phyloP scores from a whole-genome alignment of 106 monocot species.

The Chionographis japonica region DNA sequence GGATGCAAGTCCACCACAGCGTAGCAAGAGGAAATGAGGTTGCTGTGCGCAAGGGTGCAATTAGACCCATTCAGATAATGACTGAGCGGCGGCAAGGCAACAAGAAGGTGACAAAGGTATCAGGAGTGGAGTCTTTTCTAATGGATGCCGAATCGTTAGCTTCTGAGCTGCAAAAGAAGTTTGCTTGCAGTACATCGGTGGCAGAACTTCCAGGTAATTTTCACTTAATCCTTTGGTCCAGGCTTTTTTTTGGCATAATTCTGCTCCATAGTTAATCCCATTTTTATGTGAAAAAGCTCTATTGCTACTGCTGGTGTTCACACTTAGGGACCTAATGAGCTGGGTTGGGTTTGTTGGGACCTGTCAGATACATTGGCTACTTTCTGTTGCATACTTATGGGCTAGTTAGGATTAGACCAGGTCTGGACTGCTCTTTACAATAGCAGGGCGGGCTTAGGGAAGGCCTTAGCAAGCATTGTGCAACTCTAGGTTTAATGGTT shows the following conservation, averaged over 20 bases:
- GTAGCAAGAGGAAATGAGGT: constrained; percentile 63
- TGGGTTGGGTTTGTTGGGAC: too few relatives aligned
- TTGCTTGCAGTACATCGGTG: constrained; percentile 93
- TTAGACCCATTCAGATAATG: constrained; percentile 77
- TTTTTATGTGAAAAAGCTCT: too few relatives aligned
- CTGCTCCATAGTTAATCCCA: background rate
- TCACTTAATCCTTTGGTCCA: background rate
- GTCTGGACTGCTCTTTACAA: too few relatives aligned
- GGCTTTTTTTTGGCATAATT: background rate
- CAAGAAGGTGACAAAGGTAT: constrained; percentile 90
- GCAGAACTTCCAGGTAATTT: constrained; percentile 86
- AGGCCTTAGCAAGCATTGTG: too few relatives aligned
- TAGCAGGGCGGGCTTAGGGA: too few relatives aligned
- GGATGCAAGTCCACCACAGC: constrained; percentile 82
- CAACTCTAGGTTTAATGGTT: too few relatives aligned
- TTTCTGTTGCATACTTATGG: too few relatives aligned
- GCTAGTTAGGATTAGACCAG: too few relatives aligned
- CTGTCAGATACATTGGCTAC: too few relatives aligned
- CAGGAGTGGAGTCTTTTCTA: constrained; percentile 83
- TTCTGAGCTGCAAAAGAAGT: constrained; percentile 95
- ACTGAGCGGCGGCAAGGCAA: constrained; percentile 90
- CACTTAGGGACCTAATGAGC: too few relatives aligned
- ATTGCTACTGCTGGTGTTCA: too few relatives aligned
- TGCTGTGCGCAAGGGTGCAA: constrained; percentile 66
- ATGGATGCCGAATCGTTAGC: constrained; percentile 80